Percentiles rank a stretch among this genome's conserved stretches.
Conservation (phyloP, 208 protist species). For the Acanthamoeba royreba region DNA sequence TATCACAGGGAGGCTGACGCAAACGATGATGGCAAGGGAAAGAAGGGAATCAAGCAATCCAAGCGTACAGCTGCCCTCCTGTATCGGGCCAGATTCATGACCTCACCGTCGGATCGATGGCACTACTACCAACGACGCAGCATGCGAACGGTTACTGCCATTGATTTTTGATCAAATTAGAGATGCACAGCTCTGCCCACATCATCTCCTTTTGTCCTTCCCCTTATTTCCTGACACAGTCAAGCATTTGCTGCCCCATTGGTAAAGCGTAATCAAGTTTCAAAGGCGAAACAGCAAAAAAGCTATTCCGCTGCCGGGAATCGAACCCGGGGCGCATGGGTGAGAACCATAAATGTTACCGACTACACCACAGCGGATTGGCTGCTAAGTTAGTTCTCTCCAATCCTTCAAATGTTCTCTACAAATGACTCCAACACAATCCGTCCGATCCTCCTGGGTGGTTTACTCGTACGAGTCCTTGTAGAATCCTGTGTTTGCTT, state of each 20-base stretch:
- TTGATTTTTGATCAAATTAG: background rate
- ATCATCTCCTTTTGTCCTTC: background rate
- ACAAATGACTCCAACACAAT: too few species aligned
- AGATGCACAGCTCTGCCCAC: too few species aligned
- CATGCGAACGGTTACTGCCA: background rate
- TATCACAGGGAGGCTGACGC: background rate
- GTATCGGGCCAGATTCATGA: background rate
- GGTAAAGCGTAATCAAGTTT: too few species aligned
- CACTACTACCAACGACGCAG: background rate
- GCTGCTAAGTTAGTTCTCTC: too few species aligned
- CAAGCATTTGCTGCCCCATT: too few species aligned
- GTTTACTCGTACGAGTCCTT: too few species aligned
- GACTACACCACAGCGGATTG: background rate
- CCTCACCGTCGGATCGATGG: background rate
- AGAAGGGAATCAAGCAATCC: background rate
- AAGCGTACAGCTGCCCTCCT: background rate
- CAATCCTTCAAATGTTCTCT: too few species aligned
- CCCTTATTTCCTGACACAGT: too few species aligned
- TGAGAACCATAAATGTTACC: background rate
- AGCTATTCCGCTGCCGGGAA: background rate
- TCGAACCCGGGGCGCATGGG: background rate
- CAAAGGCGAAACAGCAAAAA: too few species aligned
- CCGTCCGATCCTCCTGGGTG: too few species aligned
- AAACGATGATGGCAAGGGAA: background rate
- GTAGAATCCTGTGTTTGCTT: too few species aligned